These are phyloP conservation scores for Monosporozyma siamensis DNA, from an alignment of 805 yeast species.

Conservation along the genomic window DNA sequence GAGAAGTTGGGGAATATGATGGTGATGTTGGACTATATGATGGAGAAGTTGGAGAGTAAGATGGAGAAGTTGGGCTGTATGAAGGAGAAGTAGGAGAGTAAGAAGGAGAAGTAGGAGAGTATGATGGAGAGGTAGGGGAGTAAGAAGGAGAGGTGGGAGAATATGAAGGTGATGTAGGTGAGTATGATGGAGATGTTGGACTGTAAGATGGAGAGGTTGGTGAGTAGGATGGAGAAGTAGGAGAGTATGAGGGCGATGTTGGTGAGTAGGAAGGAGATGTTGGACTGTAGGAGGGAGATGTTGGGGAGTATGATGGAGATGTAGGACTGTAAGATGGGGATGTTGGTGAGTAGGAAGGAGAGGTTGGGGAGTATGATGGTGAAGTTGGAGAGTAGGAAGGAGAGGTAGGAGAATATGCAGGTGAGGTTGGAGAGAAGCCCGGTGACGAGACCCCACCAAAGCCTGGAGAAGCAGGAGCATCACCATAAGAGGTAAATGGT, in stretches of 20 bases:
- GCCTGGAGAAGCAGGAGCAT: constrained; percentile 52
- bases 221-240: constrained; percentile 71
- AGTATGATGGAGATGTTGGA: constrained; percentile 61
- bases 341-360: constrained; percentile 63
- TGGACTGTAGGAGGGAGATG: constrained; percentile 66
- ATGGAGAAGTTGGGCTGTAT: constrained; percentile 58
- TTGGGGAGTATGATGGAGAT: constrained; percentile 70
- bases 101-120: constrained; percentile 71
- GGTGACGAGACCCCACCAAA: constrained; percentile 53
- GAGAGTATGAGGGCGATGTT: constrained; percentile 55
- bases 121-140: constrained; percentile 57
- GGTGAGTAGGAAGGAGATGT: constrained; percentile 72
- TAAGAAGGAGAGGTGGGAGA: constrained; percentile 68
- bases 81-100: constrained; percentile 45
- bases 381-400: constrained; percentile 77
- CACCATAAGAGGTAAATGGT: constrained; percentile 40
- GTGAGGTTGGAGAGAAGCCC: constrained; percentile 66
- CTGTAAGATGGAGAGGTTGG: constrained; percentile 69
- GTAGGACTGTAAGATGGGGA: constrained; percentile 76
- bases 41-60: constrained; percentile 42
- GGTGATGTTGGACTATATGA: constrained; percentile 59
- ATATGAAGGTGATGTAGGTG: constrained; percentile 55
- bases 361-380: constrained; percentile 68
- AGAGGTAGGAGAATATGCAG: constrained; percentile 71
- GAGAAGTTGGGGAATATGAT: constrained; percentile 54